Evolutionary conservation across 768 basidiomycete genomes (phyloP).

Genomic region (Amanita molliuscula): DNA sequence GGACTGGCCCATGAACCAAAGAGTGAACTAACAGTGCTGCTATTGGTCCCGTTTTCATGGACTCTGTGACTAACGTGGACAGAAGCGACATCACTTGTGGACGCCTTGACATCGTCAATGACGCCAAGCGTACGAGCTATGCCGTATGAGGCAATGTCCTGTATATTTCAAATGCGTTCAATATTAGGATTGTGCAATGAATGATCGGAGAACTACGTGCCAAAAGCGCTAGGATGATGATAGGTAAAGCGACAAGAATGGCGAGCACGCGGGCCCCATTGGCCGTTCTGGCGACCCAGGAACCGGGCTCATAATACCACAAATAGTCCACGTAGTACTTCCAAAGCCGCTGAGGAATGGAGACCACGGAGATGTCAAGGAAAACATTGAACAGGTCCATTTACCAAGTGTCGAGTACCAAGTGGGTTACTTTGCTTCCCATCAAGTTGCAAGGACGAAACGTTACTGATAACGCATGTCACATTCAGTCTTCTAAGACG

Average conservation of each 20-base stretch:
- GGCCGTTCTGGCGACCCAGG: constrained; percentile 59
- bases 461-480: constrained; percentile 3
- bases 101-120: constrained; percentile 64
- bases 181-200: constrained; percentile 3
- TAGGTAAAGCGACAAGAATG: constrained; percentile 49
- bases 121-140: constrained; percentile 77
- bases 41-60: background rate
- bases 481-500: background rate
- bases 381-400: constrained; percentile 27
- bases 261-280: constrained; percentile 58
- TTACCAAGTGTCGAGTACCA: background rate
- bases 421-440: background rate
- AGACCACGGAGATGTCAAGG: constrained; percentile 18
- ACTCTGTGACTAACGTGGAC: constrained; percentile 16
- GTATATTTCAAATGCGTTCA: background rate
- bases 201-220: constrained; percentile 28
- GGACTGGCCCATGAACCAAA: background rate
- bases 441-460: background rate
- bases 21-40: background rate
- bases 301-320: constrained; percentile 51
- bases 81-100: constrained; percentile 50
- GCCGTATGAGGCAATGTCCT: constrained; percentile 77
- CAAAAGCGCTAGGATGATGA: constrained; percentile 41
- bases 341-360: constrained; percentile 42
- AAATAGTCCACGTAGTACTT: constrained; percentile 49